These are phyloP conservation scores for Geotrichum ghanense DNA, from an alignment of 805 yeast species.

Conservation along the genomic window DNA sequence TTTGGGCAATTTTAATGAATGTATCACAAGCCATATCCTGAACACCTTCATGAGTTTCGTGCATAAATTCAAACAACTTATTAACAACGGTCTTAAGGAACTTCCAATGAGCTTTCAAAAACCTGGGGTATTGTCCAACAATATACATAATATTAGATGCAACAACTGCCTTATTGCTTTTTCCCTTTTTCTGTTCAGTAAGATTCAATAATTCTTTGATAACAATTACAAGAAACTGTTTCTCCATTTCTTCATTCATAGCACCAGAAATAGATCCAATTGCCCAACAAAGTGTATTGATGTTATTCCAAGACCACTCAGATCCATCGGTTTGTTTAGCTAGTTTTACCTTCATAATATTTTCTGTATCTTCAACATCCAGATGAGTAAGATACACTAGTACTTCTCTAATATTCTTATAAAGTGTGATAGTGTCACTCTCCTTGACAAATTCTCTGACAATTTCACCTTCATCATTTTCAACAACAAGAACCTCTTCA, in stretches of 20 bases:
- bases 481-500: conserved; percentile 93
- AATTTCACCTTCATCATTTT: conserved; percentile 98
- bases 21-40: conserved; percentile 99
- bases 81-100: conserved; percentile 91
- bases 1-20: conserved; percentile 86
- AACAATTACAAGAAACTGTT: conserved; percentile 83
- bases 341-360: conserved; percentile 83
- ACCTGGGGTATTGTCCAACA: conserved; percentile 98
- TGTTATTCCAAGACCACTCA: conserved; percentile 99
- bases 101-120: conserved; percentile 96
- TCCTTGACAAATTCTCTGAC: conserved; percentile 96
- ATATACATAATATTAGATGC: conserved; percentile 99
- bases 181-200: conserved; percentile 94
- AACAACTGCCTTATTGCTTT: conserved; percentile 96
- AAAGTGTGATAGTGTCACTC: conserved; percentile 90
- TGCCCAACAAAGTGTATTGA: conserved; percentile 98
- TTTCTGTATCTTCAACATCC: conserved; percentile 88
- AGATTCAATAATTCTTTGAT: conserved; percentile 84
- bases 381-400: conserved; percentile 90
- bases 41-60: conserved; percentile 99
- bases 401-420: conserved; percentile 92
- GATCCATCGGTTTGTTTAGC: conserved; percentile 89
- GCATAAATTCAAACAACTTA: conserved; percentile 96
- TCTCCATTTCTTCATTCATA: conserved; percentile 96
- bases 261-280: conserved; percentile 98